Evolutionary conservation across 1,284 basidiomycete genomes (phyloP), one percentile per base, ranked within the genome.

Genomic region (Leccinum fuscescens): DNA sequence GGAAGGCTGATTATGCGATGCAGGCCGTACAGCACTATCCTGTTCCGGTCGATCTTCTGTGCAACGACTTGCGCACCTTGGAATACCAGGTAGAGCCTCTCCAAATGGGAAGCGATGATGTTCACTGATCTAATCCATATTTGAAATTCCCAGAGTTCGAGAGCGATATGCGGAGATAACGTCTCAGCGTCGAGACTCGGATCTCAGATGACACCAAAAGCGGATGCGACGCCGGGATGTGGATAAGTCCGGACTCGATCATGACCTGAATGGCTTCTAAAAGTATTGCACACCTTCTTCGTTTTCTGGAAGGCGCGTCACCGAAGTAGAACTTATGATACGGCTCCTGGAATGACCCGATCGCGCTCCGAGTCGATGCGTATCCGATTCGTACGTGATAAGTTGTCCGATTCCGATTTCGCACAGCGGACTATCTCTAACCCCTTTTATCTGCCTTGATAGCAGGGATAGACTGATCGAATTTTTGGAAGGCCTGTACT

Each of bases 61-160:
- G 94, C 96, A 9, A 98, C 93, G 50, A 98, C 83, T 71, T 85
- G n/a, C n/a, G 39, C 39, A 89, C 74, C 90, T 93, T 7, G 96
- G 93, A 66, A 87, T 90, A 6, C 92, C 90, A 42, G 37, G 37
- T n/a, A 98, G 72, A 46, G 90, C 79, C 70, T 86, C n/a, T 11
- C 8, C n/a, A 11, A 44, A 44, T 42, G 1, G 8, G 39, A 11
- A 44, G n/a, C 5, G 9, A 44, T 44, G 42, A 17, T 42, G 5
- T 14, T 35, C 14, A 35, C 33, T 14, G 33, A 35, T 35, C 33
- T n/a, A 42, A 42, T 42, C 39, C 39, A 42, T 42, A 17, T 11
- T 42, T 42, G 8, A 9, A 42, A 42, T 17, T 17, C 39, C n/a
- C 15, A 17, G n/a, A 42, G 39, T 9, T 9, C 1, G n/a, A 17